These are phyloP conservation scores for Citrus cavaleriei DNA, from an alignment of 345 rosid genomes.

Conservation along the genomic window DNA sequence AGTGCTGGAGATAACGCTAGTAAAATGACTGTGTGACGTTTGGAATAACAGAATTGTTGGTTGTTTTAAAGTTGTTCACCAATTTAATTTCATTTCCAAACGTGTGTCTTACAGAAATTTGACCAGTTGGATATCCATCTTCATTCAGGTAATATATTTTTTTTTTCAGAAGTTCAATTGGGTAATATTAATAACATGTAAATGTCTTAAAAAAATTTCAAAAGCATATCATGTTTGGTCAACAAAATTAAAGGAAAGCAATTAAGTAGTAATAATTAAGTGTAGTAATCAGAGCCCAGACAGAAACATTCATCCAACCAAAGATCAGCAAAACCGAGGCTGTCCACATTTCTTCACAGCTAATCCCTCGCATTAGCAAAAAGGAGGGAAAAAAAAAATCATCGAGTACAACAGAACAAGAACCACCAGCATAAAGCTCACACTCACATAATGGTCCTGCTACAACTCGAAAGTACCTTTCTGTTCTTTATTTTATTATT, in stretches of 20 bases:
- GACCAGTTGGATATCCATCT: neutral
- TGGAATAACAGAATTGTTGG: too few species aligned
- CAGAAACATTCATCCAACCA: slow-evolving; percentile 9
- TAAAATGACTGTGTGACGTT: too few species aligned
- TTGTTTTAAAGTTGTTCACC: neutral
- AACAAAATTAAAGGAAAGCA: neutral
- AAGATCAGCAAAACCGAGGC: slow-evolving; percentile 16
- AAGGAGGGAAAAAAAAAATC: neutral
- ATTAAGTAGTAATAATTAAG: neutral
- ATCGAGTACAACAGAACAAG: neutral
- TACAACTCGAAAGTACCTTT: neutral
- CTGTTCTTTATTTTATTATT: neutral
- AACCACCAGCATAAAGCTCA: neutral
- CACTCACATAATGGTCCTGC: neutral
- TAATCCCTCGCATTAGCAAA: neutral
- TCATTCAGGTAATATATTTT: neutral
- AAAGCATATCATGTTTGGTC: too few species aligned
- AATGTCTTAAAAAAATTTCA: too few species aligned
- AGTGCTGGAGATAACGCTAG: too few species aligned
- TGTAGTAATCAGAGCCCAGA: neutral
- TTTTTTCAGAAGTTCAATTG: too few species aligned
- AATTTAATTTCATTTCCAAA: neutral
- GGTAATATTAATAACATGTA: too few species aligned
- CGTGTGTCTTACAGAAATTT: neutral
- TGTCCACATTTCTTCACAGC: slow-evolving; percentile 7